These are phyloP conservation scores for Starmerella riodocensis DNA, from an alignment of 805 yeast species.

Conservation along the genomic window DNA sequence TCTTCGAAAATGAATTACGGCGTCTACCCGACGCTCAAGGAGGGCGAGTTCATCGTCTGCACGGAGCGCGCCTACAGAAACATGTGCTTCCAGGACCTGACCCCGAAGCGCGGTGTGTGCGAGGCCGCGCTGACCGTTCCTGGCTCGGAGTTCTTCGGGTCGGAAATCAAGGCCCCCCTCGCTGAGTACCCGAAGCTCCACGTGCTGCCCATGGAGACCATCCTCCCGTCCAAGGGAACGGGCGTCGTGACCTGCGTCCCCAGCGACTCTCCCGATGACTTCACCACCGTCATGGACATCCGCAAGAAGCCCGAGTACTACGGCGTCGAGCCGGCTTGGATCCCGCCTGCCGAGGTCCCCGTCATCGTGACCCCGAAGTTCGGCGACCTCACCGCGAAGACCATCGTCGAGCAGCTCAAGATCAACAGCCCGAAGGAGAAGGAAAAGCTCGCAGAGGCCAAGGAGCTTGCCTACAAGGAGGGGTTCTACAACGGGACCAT, in stretches of 20 bases:
- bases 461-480: conserved; percentile 90
- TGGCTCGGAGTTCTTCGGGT: conserved; percentile 72
- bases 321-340: conserved; percentile 73
- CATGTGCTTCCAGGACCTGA: conserved; percentile 88
- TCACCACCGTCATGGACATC: conserved; percentile 69
- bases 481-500: conserved; percentile 85
- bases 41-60: conserved; percentile 60
- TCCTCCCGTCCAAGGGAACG: conserved; percentile 88
- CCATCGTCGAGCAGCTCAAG: conserved; percentile 69
- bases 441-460: conserved; percentile 76
- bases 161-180: conserved; percentile 75
- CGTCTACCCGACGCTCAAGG: conserved; percentile 67
- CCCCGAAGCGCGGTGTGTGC: conserved; percentile 76
- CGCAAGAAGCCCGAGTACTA: conserved; percentile 83
- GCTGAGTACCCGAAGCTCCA: conserved; percentile 57
- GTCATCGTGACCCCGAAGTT: conserved; percentile 70
- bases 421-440: conserved; percentile 91
- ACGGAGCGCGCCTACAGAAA: conserved; percentile 94
- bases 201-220: conserved; percentile 95
- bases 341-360: conserved; percentile 34
- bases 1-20: conserved; percentile 91
- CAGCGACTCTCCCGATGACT: conserved; percentile 98
- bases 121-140: conserved; percentile 43
- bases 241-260: conserved; percentile 99
- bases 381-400: conserved; percentile 81